Base-by-base conservation (phyloP, 1,139 yeast genomes). In the Blastobotrys capitulatus region DNA sequence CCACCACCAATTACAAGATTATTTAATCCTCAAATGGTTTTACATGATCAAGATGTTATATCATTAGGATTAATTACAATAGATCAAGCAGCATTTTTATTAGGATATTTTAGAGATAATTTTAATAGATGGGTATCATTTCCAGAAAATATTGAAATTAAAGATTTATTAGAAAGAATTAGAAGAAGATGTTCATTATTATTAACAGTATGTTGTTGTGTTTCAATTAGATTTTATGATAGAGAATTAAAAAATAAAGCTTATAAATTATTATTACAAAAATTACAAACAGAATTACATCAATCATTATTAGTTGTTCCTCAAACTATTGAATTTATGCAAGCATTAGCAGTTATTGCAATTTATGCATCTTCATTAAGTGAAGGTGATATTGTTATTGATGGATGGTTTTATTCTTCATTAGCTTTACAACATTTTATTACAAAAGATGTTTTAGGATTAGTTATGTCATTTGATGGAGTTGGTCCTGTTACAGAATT, bases 101-200 rank as follows among this genome's bases (percentile, higher is more conserved):
- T 86, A 56, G 73, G 74, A 47, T 78, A 77, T 49, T 86, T 86
- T 61, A 69, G 86, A 45, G 76, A 80, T 50, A 76, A 84, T 59
- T 85, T 82, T 60, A 88, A 89, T 9, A 71, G 86, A 38, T 86
- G 95, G 95, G 82, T 84, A 2, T 81, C 86, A 52, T 80, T 86
- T 49, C 89, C 92, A 0, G 75, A 77, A 41, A 70, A 70, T 22
- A 63, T 78, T 36, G 67, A 80, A 1, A 75, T 83, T 0, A 75
- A 69, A 18, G 72, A 68, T 22, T 66, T 86, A 36, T 70, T 85
- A 9, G 76, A 72, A n/a, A 65, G 77, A 36, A 72, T 84, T 41
- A 67, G 83, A 37, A 56, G 59, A 26, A 72, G 76, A 38, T 81
- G 87, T 18, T 80, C 92, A 0, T 69, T 86, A 42, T 68, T 86